Evolutionary conservation across 164 flowering plant species (phyloP).

Genomic region (Berberis thunbergii): DNA sequence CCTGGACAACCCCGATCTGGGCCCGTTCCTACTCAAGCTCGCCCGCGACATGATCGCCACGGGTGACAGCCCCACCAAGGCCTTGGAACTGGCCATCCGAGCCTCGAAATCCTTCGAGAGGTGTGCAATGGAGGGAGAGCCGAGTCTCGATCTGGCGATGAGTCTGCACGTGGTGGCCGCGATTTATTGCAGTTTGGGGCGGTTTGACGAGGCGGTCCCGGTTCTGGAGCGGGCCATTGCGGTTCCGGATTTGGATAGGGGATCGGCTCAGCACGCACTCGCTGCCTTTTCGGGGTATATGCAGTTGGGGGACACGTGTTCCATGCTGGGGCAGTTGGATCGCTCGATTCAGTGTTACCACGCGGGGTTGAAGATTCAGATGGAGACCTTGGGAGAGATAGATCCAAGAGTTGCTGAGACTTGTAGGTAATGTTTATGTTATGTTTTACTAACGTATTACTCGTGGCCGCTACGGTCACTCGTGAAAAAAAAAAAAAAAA

Average conservation of each 20-base stretch:
- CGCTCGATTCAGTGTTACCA: slow-evolving; percentile 64
- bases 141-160: slow-evolving; percentile 86
- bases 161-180: slow-evolving; percentile 93
- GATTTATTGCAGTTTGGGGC: slow-evolving; percentile 81
- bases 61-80: slow-evolving; percentile 86
- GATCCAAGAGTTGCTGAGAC: slow-evolving; percentile 98
- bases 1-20: slow-evolving; percentile 96
- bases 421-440: slow-evolving; percentile 49
- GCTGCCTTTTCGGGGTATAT: slow-evolving; percentile 90
- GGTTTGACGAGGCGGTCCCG: slow-evolving; percentile 92
- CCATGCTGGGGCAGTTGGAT: slow-evolving; percentile 90
- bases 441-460: too few species aligned
- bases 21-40: slow-evolving; percentile 83
- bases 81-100: slow-evolving; percentile 78
- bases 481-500: too few species aligned
- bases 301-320: slow-evolving; percentile 95
- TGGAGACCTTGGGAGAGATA: slow-evolving; percentile 69
- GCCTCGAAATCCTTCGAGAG: slow-evolving; percentile 87
- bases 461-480: too few species aligned
- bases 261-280: slow-evolving; percentile 73
- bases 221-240: slow-evolving; percentile 73
- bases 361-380: slow-evolving; percentile 82
- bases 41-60: slow-evolving; percentile 87
- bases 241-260: slow-evolving; percentile 58
- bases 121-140: slow-evolving; percentile 60